Percentiles rank a stretch among this genome's conserved stretches.
phyloP scores from a whole-genome alignment of 2,329 filamentous ascomycete species.

The Exserohilum rostratum region DNA sequence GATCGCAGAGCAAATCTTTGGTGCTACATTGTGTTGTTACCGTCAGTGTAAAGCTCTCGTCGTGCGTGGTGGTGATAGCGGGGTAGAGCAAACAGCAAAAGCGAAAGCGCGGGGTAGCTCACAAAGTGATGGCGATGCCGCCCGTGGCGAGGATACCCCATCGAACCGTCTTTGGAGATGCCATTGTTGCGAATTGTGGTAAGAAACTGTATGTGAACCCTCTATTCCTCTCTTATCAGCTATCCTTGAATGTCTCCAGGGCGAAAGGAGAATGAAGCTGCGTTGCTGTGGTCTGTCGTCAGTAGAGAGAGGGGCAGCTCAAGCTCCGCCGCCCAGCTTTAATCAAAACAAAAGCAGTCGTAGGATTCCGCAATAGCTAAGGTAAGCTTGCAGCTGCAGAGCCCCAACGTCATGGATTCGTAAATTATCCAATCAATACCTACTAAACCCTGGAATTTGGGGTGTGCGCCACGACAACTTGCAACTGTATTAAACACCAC shows the following conservation, averaged over 20 bases:
- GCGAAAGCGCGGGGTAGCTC: not conserved
- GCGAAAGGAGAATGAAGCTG: not conserved
- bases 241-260: not conserved
- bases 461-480: no score
- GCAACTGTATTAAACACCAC: no score
- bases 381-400: not conserved
- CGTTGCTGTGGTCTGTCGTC: no score
- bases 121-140: conserved; percentile 56
- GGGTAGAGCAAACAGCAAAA: conserved; percentile 19
- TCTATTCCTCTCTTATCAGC: no score
- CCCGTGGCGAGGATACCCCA: conserved; percentile 58
- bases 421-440: no score
- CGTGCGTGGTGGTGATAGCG: conserved; percentile 18
- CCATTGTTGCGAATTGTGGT: no score
- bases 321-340: no score
- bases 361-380: not conserved
- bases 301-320: no score
- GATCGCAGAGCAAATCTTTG: conserved; percentile 78
- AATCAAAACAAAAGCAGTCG: no score
- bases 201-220: no score
- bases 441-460: no score
- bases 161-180: conserved; percentile 47
- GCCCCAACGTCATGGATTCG: conserved; percentile 27
- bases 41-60: conserved; percentile 15
- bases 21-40: conserved; percentile 51